Conservation (phyloP, 352 stramenopile genomes). For the Thalassiosira livingstoniorum region DNA sequence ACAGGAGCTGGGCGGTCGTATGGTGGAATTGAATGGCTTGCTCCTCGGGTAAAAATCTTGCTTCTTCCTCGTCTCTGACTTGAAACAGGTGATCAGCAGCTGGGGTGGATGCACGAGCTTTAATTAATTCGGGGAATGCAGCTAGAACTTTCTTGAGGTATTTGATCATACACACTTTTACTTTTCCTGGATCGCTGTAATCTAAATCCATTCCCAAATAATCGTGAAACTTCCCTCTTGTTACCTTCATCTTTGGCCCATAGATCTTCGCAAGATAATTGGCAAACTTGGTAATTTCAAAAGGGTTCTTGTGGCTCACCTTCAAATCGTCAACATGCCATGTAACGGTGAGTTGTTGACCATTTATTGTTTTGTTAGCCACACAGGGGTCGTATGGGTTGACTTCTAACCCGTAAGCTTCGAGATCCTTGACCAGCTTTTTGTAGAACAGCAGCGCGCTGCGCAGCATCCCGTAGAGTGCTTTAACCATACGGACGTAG, state of each 20-base stretch:
- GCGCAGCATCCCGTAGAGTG: conserved; percentile 52
- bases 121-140: conserved; percentile 24
- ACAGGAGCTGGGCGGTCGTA: conserved; percentile 50
- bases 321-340: conserved; percentile 40
- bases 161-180: conserved; percentile 37
- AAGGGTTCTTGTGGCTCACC: conserved; percentile 10
- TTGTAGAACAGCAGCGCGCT: conserved; percentile 45
- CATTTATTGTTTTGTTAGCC: conserved; percentile 56
- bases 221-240: conserved; percentile 48
- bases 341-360: conserved; percentile 57
- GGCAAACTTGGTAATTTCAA: too few species aligned
- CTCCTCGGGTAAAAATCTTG: conserved; percentile 16
- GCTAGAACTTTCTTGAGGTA: conserved; percentile 39
- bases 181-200: conserved; percentile 22
- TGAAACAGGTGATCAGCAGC: conserved; percentile 45
- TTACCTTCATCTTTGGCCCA: conserved; percentile 25
- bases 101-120: conserved; percentile 13
- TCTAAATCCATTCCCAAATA: conserved; percentile 68
- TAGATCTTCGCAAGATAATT: background rate
- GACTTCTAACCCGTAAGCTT: background rate
- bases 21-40: conserved; percentile 19
- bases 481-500: conserved; percentile 40
- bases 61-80: conserved; percentile 2
- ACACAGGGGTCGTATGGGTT: conserved; percentile 70
- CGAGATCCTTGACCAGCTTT: conserved; percentile 38